Evolutionary conservation across 768 basidiomycete genomes (phyloP).

Genomic region (Vararia minispora): DNA sequence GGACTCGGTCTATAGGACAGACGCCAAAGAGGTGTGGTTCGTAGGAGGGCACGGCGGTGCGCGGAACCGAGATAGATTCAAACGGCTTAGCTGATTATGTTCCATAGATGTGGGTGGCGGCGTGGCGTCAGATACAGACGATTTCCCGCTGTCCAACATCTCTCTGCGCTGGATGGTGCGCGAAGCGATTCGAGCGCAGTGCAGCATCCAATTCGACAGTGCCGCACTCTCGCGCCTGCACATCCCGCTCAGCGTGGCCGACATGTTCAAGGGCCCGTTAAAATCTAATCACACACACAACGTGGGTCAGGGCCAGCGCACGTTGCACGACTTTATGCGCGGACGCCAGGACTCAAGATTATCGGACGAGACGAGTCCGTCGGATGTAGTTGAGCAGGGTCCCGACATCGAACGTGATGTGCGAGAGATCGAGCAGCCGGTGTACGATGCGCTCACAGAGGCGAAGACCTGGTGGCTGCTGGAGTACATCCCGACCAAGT

Average conservation of each 20-base stretch:
- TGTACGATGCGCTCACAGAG: conserved; percentile 40
- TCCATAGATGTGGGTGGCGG: conserved; percentile 12
- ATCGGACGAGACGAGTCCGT: background rate
- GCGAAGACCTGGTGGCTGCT: conserved; percentile 56
- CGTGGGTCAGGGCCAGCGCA: background rate
- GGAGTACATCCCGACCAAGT: conserved; percentile 48
- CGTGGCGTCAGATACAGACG: background rate
- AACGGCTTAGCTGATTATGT: background rate
- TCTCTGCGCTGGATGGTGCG: conserved; percentile 13
- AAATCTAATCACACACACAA: too few species aligned
- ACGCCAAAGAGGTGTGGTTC: conserved; percentile 13
- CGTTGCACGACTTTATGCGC: background rate
- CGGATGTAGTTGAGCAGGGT: background rate
- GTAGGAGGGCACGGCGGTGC: conserved; percentile 12
- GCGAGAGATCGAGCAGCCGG: conserved; percentile 33
- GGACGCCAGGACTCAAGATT: background rate
- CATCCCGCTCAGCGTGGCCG: conserved; percentile 2
- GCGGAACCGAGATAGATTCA: too few species aligned
- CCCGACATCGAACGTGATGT: background rate
- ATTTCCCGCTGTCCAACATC: conserved; percentile 7
- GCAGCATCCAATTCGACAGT: conserved; percentile 6
- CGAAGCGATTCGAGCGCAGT: conserved; percentile 4
- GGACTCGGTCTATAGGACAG: too few species aligned
- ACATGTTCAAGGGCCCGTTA: background rate
- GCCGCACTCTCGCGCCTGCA: conserved; percentile 3